Percentiles rank a stretch among this genome's conserved stretches.
Evolutionary conservation across 768 basidiomycete genomes (phyloP).

Genomic region (Suillus subaureus): DNA sequence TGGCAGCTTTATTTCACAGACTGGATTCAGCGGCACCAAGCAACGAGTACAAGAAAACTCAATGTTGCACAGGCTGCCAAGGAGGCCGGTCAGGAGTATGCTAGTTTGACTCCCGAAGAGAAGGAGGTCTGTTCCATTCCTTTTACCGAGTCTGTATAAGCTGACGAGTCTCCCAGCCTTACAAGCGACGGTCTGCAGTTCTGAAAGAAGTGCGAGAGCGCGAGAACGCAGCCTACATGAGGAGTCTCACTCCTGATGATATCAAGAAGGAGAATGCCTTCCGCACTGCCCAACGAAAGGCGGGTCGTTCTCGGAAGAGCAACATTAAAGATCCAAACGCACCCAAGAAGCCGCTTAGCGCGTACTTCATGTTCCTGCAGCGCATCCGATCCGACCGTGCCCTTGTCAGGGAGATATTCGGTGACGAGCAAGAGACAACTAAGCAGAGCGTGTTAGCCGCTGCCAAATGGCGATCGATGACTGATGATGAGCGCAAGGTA

Average conservation of each 20-base stretch:
- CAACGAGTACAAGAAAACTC: constrained; percentile 77
- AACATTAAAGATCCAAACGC: constrained; percentile 98
- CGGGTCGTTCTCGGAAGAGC: constrained; percentile 88
- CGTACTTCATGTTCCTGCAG: constrained; percentile 95
- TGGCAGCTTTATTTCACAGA: constrained; percentile 98
- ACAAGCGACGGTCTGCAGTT: constrained; percentile 80
- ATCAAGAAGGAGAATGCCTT: constrained; percentile 93
- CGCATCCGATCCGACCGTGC: constrained; percentile 79
- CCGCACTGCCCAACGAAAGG: constrained; percentile 89
- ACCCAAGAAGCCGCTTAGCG: constrained; percentile 92
- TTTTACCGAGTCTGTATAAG: constrained; percentile 24
- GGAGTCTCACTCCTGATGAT: constrained; percentile 87
- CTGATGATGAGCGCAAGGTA: constrained; percentile 92
- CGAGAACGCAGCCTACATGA: constrained; percentile 83
- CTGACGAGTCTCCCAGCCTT: constrained; percentile 56
- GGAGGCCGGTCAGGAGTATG: constrained; percentile 91
- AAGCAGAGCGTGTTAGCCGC: constrained; percentile 94
- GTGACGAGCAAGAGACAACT: constrained; percentile 89
- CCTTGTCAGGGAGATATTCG: constrained; percentile 81
- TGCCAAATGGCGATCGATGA: constrained; percentile 91
- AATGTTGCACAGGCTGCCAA: constrained; percentile 96
- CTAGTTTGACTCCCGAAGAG: constrained; percentile 72
- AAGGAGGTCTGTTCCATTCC: constrained; percentile 65
- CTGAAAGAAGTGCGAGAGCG: constrained; percentile 86
- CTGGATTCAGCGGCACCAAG: constrained; percentile 88